phyloP scores from a whole-genome alignment of 257 asterid genomes.

The Schizonepeta tenuifolia region DNA sequence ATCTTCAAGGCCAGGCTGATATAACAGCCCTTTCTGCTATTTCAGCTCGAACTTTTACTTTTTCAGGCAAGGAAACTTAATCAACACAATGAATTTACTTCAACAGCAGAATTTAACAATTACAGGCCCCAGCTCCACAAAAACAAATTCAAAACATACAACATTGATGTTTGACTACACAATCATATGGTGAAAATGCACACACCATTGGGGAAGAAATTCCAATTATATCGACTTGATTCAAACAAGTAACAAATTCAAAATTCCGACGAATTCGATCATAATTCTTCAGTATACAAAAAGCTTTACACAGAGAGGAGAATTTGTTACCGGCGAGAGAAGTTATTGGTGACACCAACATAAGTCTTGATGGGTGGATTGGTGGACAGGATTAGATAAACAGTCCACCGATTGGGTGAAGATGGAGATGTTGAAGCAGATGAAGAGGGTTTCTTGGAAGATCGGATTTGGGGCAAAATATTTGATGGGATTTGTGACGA shows the following conservation, averaged over 20 bases:
- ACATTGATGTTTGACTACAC: background rate
- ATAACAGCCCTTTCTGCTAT: background rate
- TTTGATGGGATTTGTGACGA: constrained; percentile 34
- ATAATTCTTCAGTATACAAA: constrained; percentile 9
- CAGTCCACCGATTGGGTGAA: constrained; percentile 54
- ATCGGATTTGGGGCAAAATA: constrained; percentile 23
- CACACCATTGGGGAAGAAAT: background rate
- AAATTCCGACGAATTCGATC: background rate
- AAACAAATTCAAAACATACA: too few species aligned
- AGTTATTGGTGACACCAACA: constrained; percentile 81
- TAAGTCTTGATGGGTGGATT: constrained; percentile 76
- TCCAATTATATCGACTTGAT: background rate
- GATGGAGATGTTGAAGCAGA: constrained; percentile 39
- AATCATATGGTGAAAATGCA: background rate
- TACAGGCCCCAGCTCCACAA: background rate
- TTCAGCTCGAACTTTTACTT: background rate
- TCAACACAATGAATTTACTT: background rate
- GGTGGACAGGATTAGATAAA: constrained; percentile 77
- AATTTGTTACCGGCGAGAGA: constrained; percentile 65
- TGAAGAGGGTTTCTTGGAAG: constrained; percentile 33
- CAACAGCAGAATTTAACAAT: background rate
- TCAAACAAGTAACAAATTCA: background rate
- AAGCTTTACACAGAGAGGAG: background rate
- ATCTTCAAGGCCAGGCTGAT: background rate
- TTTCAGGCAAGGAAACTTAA: background rate